Conservation (phyloP, 768 basidiomycete genomes). For the Agrocybe praecox region DNA sequence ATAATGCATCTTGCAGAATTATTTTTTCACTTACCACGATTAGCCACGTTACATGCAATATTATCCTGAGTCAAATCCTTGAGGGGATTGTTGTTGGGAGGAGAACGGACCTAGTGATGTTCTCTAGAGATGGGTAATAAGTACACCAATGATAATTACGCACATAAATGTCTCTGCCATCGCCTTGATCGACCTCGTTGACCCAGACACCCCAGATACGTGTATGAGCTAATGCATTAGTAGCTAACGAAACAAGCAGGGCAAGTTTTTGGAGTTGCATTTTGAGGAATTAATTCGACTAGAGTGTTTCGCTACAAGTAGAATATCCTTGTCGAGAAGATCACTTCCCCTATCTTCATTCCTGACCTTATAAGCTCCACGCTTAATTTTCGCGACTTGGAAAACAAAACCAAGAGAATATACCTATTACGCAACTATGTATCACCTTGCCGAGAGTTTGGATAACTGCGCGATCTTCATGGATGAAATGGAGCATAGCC, state of each 20-base stretch:
- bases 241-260: constrained; percentile 22
- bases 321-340: too few relatives aligned
- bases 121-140: neutral
- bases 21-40: constrained; percentile 19
- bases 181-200: constrained; percentile 37
- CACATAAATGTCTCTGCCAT: constrained; percentile 32
- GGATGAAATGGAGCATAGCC: neutral
- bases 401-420: neutral
- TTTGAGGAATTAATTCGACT: neutral
- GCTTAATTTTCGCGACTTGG: neutral
- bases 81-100: constrained; percentile 37
- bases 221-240: constrained; percentile 28
- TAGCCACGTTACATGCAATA: constrained; percentile 36
- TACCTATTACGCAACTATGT: neutral
- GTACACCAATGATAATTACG: constrained; percentile 6
- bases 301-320: too few relatives aligned
- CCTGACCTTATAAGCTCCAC: neutral
- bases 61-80: constrained; percentile 33
- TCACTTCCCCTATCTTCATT: neutral
- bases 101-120: constrained; percentile 33
- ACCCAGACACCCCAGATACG: constrained; percentile 40
- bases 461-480: neutral
- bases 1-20: neutral
- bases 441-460: neutral
- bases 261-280: constrained; percentile 26